Conservation (phyloP, 1,139 yeast genomes). For the Yamadazyma friedrichii region DNA sequence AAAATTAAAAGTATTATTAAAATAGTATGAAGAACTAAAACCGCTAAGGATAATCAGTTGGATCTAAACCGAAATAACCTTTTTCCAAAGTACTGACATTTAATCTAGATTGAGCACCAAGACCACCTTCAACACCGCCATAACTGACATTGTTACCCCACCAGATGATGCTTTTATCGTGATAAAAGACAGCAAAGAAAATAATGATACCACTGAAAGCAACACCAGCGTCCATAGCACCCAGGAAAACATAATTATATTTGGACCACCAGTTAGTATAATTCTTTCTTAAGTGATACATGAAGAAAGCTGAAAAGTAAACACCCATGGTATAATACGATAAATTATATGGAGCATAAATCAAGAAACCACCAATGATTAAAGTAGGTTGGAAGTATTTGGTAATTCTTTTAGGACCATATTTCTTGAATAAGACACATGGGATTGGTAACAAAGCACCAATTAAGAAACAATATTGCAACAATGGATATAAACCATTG, state of each 20-base stretch:
- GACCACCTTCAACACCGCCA: conserved; percentile 24
- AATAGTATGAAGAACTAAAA: not conserved
- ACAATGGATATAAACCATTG: conserved; percentile 40
- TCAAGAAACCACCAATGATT: conserved; percentile 34
- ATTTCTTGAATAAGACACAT: conserved; percentile 37
- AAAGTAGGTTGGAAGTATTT: conserved; percentile 39
- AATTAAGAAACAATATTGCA: conserved; percentile 50
- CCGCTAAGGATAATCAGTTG: conserved; percentile 21
- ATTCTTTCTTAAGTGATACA: conserved; percentile 34
- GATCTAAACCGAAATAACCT: conserved; percentile 47
- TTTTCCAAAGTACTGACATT: conserved; percentile 21
- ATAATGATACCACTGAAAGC: conserved; percentile 38
- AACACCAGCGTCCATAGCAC: conserved; percentile 40
- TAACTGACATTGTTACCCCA: conserved; percentile 42
- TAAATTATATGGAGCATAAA: conserved; percentile 53
- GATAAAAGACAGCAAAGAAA: conserved; percentile 34
- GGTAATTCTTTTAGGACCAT: conserved; percentile 25
- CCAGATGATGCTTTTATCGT: conserved; percentile 28
- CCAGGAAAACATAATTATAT: conserved; percentile 37
- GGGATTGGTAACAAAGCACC: conserved; percentile 46
- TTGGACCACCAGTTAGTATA: conserved; percentile 43
- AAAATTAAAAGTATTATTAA: not conserved
- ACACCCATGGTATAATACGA: conserved; percentile 51
- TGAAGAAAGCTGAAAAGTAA: conserved; percentile 45
- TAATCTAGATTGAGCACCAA: conserved; percentile 4